Conservation (phyloP, 2,329 filamentous ascomycete species). For the Talaromyces sp. region DNA sequence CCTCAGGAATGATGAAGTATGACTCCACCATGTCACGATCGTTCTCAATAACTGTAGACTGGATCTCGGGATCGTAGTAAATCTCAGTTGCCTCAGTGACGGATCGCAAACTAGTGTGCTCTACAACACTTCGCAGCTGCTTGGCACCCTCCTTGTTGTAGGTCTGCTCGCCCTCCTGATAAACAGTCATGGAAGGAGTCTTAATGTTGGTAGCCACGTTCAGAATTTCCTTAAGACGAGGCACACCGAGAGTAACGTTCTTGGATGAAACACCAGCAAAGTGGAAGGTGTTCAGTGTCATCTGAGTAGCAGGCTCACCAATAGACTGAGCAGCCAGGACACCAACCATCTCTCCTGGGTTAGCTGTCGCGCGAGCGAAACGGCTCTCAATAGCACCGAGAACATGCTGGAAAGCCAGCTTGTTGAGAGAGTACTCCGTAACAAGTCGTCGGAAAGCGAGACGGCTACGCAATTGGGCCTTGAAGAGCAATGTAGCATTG, state of each 20-base stretch:
- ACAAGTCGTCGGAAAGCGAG: slow-evolving; percentile 93
- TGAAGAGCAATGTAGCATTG: slow-evolving; percentile 89
- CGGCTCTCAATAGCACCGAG: slow-evolving; percentile 87
- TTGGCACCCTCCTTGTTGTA: slow-evolving; percentile 80
- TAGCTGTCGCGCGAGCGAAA: slow-evolving; percentile 83
- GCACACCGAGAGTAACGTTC: slow-evolving; percentile 98
- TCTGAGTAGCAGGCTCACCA: slow-evolving; percentile 97
- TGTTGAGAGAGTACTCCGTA: slow-evolving; percentile 81
- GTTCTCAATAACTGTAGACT: slow-evolving; percentile 79
- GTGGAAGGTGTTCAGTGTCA: slow-evolving; percentile 99
- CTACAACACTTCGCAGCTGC: slow-evolving; percentile 81
- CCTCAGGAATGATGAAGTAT: slow-evolving; percentile 92
- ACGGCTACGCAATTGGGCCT: slow-evolving; percentile 84
- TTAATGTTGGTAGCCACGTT: slow-evolving; percentile 98
- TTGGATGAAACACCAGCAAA: slow-evolving; percentile 99
- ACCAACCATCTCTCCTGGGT: slow-evolving; percentile 97
- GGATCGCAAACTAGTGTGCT: slow-evolving; percentile 90
- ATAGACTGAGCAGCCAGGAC: slow-evolving; percentile 97
- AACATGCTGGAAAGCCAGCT: slow-evolving; percentile 88
- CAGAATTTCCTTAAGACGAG: slow-evolving; percentile 98
- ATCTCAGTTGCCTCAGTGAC: slow-evolving; percentile 93
- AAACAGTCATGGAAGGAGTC: slow-evolving; percentile 95
- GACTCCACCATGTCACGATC: slow-evolving; percentile 95
- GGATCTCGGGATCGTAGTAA: slow-evolving; percentile 93
- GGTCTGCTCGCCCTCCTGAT: slow-evolving; percentile 65